Conservation (phyloP, 257 asterid species). For the Solanum peruvianum region DNA sequence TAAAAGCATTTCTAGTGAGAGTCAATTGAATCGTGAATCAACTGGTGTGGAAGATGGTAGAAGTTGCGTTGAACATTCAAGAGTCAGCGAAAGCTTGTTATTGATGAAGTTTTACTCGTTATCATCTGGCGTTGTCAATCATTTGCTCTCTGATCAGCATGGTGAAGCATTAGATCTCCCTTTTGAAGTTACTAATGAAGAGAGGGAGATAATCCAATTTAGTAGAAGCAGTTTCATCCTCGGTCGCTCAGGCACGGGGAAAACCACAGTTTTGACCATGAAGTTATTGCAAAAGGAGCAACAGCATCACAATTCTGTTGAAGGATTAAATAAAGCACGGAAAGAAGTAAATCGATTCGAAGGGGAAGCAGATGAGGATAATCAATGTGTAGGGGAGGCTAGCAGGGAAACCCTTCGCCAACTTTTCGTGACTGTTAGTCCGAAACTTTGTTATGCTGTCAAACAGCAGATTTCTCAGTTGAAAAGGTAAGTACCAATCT, state of each 20-base stretch:
- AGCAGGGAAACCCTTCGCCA: slow-evolving; percentile 22
- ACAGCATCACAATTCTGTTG: slow-evolving; percentile 24
- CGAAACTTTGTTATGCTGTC: slow-evolving; percentile 63
- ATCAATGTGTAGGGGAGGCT: neutral
- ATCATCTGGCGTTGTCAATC: slow-evolving; percentile 34
- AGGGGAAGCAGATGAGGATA: neutral
- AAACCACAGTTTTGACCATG: slow-evolving; percentile 56
- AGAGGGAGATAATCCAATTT: slow-evolving; percentile 37
- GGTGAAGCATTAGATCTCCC: slow-evolving; percentile 48
- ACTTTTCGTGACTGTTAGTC: slow-evolving; percentile 62
- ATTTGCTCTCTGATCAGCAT: slow-evolving; percentile 33
- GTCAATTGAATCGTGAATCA: neutral
- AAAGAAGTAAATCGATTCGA: neutral
- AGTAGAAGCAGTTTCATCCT: slow-evolving; percentile 42
- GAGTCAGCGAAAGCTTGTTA: slow-evolving; percentile 55
- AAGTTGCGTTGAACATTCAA: slow-evolving; percentile 39
- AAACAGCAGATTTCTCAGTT: slow-evolving; percentile 44
- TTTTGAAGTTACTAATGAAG: slow-evolving; percentile 64
- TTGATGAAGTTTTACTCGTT: slow-evolving; percentile 56
- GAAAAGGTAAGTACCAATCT: slow-evolving; percentile 25
- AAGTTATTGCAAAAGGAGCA: slow-evolving; percentile 42
- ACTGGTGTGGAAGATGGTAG: slow-evolving; percentile 12
- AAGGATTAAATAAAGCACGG: slow-evolving; percentile 3
- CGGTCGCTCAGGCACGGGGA: slow-evolving; percentile 74
- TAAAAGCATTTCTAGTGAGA: slow-evolving; percentile 7